Conservation (phyloP, 176 grass and related monocot species). For the Triticum dicoccoides region DNA sequence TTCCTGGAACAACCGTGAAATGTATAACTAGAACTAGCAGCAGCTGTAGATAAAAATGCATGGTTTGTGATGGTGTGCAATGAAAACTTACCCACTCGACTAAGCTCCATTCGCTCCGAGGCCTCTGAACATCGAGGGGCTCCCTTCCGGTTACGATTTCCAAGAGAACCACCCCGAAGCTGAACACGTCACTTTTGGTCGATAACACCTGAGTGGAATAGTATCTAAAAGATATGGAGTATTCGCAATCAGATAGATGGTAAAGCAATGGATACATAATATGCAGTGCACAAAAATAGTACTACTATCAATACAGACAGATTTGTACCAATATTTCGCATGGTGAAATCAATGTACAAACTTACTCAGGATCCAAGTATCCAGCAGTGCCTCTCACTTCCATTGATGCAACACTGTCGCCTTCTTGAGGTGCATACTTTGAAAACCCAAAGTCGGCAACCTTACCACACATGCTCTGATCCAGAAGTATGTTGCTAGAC, state of each 20-base stretch:
- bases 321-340: background rate
- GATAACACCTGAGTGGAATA: slow-evolving; percentile 70
- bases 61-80: background rate
- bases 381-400: slow-evolving; percentile 84
- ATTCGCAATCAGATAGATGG: background rate
- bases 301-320: background rate
- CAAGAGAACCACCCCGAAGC: slow-evolving; percentile 72
- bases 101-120: slow-evolving; percentile 62
- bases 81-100: slow-evolving; percentile 65
- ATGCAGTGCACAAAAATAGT: background rate
- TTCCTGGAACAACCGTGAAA: background rate
- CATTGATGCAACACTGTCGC: slow-evolving; percentile 63
- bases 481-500: slow-evolving; percentile 79
- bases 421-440: slow-evolving; percentile 75
- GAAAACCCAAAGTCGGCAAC: slow-evolving; percentile 71
- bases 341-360: slow-evolving; percentile 21
- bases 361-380: slow-evolving; percentile 85
- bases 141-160: slow-evolving; percentile 80
- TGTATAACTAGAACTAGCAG: background rate
- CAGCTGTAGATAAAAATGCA: background rate
- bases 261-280: background rate
- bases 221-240: slow-evolving; percentile 35
- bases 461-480: slow-evolving; percentile 77
- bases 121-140: slow-evolving; percentile 68
- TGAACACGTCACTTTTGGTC: slow-evolving; percentile 66